Base-by-base conservation (phyloP, 2,329 filamentous ascomycete genomes). In the Aspergillus floridensis region DNA sequence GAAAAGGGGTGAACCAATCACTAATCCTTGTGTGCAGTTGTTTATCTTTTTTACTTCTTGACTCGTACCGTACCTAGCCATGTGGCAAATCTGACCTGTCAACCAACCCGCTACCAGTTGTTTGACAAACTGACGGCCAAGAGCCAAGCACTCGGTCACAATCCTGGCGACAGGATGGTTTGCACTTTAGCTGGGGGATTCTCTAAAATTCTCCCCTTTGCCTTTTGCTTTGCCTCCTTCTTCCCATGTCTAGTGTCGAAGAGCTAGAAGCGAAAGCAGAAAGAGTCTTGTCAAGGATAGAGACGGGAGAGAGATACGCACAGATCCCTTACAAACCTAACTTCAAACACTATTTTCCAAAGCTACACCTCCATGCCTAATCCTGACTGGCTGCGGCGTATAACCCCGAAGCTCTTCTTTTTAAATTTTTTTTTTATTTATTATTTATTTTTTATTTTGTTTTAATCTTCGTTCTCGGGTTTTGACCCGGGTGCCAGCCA, bases 401-500 rank as follows among this genome's bases (percentile, higher is more conserved):
- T 48, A 49, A 49, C 44, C 56, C 22, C 41, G 26, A 16, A 8
- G 3, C 35, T 47, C 26, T 35, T 44, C 2, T 48, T 10, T 48
- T 16, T 47, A 14, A n/a, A n/a, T 49, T 35, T 32, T 16, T 22
- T 35, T 48, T 24, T 32, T 29, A 11, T 32, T 24, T 29, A 11
- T 32, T 24, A n/a, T 49, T 35, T 32, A 8, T 22, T 35, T 48
- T 24, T 32, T 29, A 11, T 55, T 55, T 35, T n/a, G 10, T 4
- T 41, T 46, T 44, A 31, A 26, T 29, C 16, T 31, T 29, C 11
- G n/a, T 31, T 26, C 4, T 46, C 32, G 1, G 12, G 16, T 47
- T 31, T 44, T 59, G 57, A 61, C 59, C 59, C 59, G 49, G 44
- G 35, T 26, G 52, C 57, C 53, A 57, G 59, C 59, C 59, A 61